phyloP scores from a whole-genome alignment of 1,284 basidiomycete species.

The Porogramme epimiltina region DNA sequence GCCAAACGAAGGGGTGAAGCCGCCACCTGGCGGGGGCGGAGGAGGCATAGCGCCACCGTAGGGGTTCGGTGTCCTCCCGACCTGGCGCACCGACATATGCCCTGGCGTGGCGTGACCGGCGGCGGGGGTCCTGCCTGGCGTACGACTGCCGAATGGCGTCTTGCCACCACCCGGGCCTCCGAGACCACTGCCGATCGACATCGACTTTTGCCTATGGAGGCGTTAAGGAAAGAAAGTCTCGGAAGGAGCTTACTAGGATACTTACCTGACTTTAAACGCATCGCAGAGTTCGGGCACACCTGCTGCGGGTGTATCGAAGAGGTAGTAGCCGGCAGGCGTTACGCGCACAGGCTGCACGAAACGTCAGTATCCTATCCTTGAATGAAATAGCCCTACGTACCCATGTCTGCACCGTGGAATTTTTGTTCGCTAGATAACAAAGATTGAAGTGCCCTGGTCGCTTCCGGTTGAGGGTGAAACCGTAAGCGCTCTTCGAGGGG shows the following conservation, averaged over 20 bases:
- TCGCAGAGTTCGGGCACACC: slow-evolving; percentile 92
- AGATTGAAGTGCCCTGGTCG: slow-evolving; percentile 93
- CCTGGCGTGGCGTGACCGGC: slow-evolving; percentile 74
- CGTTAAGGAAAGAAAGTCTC: slow-evolving; percentile 2
- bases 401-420: slow-evolving; percentile 90
- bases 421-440: slow-evolving; percentile 92
- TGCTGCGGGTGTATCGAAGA: slow-evolving; percentile 86
- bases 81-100: slow-evolving; percentile 70
- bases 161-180: slow-evolving; percentile 61
- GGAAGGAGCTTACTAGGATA: neutral
- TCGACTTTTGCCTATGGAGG: slow-evolving; percentile 67
- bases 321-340: slow-evolving; percentile 86
- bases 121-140: slow-evolving; percentile 67
- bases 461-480: slow-evolving; percentile 90
- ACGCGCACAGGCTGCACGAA: slow-evolving; percentile 79
- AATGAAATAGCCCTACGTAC: slow-evolving; percentile 46
- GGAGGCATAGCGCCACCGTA: slow-evolving; percentile 45
- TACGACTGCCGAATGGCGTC: slow-evolving; percentile 81
- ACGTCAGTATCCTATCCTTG: slow-evolving; percentile 7
- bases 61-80: slow-evolving; percentile 74
- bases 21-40: slow-evolving; percentile 18
- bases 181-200: slow-evolving; percentile 56
- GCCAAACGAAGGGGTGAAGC: slow-evolving; percentile 19
- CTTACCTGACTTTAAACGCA: slow-evolving; percentile 90
- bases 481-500: slow-evolving; percentile 93